Evolutionary conservation across 345 rosid species (phyloP).

Genomic region (Raphanus sativus): DNA sequence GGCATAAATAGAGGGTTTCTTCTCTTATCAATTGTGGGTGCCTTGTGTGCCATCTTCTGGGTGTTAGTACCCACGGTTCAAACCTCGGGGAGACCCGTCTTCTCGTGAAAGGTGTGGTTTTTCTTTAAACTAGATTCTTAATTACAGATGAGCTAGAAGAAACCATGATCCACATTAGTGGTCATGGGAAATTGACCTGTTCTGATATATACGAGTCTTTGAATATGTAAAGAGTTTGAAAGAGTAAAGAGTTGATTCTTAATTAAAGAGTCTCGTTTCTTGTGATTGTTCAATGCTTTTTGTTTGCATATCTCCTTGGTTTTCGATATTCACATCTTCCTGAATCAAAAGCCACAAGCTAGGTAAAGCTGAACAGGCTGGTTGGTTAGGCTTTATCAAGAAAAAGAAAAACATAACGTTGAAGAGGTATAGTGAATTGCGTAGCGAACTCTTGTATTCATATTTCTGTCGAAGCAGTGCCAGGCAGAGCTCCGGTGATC

Average conservation of each 20-base stretch:
- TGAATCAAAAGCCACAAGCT: not conserved
- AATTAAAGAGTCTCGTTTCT: not conserved
- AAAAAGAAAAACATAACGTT: not conserved
- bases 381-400: no score
- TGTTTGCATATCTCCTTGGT: not conserved
- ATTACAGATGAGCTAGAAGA: conserved; percentile 8
- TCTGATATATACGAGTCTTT: conserved; percentile 24
- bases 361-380: not conserved
- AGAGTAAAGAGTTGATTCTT: not conserved
- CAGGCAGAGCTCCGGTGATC: conserved; percentile 5
- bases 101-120: conserved; percentile 24
- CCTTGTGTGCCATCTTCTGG: conserved; percentile 68
- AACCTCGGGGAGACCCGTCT: conserved; percentile 37
- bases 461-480: not conserved
- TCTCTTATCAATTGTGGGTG: conserved; percentile 61
- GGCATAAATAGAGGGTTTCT: conserved; percentile 49
- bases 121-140: conserved; percentile 14
- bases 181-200: conserved; percentile 23
- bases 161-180: conserved; percentile 13
- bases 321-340: not conserved
- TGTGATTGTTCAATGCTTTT: not conserved
- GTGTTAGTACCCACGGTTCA: conserved; percentile 51
- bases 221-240: conserved; percentile 35
- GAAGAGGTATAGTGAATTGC: not conserved
- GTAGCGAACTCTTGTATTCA: not conserved